Percentiles rank a stretch among this genome's conserved stretches.
Conservation (phyloP, 2,329 filamentous ascomycete species). For the Fragosphaeria purpurea region DNA sequence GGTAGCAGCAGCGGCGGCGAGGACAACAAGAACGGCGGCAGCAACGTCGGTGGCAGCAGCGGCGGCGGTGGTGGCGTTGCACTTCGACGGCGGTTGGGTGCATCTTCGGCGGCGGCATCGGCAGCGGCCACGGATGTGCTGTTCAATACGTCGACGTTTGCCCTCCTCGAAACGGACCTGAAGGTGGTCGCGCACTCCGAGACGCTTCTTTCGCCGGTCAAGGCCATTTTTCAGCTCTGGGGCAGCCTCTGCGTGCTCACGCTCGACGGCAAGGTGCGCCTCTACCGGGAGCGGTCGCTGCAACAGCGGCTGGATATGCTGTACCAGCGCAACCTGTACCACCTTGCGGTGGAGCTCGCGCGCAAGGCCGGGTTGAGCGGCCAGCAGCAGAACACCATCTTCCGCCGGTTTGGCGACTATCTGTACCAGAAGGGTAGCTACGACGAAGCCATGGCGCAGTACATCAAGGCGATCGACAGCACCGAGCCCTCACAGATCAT, state of each 20-base stretch:
- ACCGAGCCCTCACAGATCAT: slow-evolving; percentile 96
- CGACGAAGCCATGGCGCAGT: slow-evolving; percentile 98
- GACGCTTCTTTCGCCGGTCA: slow-evolving; percentile 69
- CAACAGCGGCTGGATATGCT: slow-evolving; percentile 87
- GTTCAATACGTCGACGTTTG: slow-evolving; percentile 81
- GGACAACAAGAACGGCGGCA: not conserved
- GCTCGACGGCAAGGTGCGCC: slow-evolving; percentile 81
- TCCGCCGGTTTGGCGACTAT: slow-evolving; percentile 86
- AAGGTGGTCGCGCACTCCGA: slow-evolving; percentile 87
- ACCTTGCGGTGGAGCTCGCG: slow-evolving; percentile 83
- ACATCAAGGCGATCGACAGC: slow-evolving; percentile 88
- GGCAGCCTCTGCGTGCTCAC: slow-evolving; percentile 84
- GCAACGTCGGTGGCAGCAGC: not conserved
- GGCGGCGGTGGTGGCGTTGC: slow-evolving; percentile 30
- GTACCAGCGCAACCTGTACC: slow-evolving; percentile 87
- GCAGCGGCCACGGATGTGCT: slow-evolving; percentile 62
- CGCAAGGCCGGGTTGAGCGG: slow-evolving; percentile 76
- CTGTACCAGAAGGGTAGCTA: slow-evolving; percentile 93
- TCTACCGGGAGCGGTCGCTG: slow-evolving; percentile 83
- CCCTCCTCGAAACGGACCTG: slow-evolving; percentile 82
- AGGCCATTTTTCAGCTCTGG: slow-evolving; percentile 77
- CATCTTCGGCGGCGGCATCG: slow-evolving; percentile 54
- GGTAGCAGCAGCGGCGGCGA: slow-evolving; percentile 29
- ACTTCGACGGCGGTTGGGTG: slow-evolving; percentile 62
- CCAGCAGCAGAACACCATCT: slow-evolving; percentile 81